Percentiles rank a stretch among this genome's conserved stretches.
phyloP scores from a whole-genome alignment of 2,329 filamentous ascomycete species.

The Dactylellina cionopaga region DNA sequence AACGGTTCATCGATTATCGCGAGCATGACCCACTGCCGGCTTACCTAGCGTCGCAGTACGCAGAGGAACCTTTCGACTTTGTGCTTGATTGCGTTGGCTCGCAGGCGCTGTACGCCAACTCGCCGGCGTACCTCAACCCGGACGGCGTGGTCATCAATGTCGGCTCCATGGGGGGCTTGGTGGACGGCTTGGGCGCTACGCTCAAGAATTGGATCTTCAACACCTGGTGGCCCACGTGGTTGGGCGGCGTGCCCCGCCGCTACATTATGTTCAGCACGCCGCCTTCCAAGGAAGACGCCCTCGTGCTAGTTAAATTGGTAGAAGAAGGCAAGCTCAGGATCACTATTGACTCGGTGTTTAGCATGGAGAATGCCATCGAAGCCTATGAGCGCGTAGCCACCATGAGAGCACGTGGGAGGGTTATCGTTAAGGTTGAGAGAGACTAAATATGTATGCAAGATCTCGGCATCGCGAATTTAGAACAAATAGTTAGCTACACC shows the following conservation, averaged over 20 bases:
- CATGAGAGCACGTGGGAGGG: slow-evolving; percentile 7
- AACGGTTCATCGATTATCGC: background rate
- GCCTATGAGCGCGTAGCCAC: slow-evolving; percentile 1
- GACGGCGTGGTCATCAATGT: slow-evolving; percentile 28
- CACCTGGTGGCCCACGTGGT: slow-evolving; percentile 32
- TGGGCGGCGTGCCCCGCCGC: slow-evolving; percentile 31
- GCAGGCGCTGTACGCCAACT: slow-evolving; percentile 35
- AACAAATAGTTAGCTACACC: too few relatives aligned
- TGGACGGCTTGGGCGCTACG: slow-evolving; percentile 5
- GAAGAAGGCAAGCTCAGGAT: slow-evolving; percentile 32
- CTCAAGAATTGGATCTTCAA: slow-evolving; percentile 32
- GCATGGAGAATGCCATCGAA: background rate
- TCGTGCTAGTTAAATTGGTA: slow-evolving; percentile 7
- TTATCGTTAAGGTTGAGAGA: slow-evolving; percentile 1
- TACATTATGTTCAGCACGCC: slow-evolving; percentile 40
- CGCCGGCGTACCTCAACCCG: slow-evolving; percentile 29
- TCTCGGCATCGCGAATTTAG: too few relatives aligned
- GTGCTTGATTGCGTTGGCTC: slow-evolving; percentile 38
- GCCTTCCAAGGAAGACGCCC: slow-evolving; percentile 15
- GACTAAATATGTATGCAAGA: background rate
- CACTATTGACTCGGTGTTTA: slow-evolving; percentile 1
- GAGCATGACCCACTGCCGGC: slow-evolving; percentile 3
- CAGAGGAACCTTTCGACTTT: slow-evolving; percentile 18
- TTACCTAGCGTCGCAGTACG: slow-evolving; percentile 28
- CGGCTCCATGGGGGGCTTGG: slow-evolving; percentile 5